A percentile compares a stretch with the other conserved stretches of the same genome.
phyloP scores from a whole-genome alignment of 2,329 filamentous ascomycete genomes.

The Arthrobotrys megalospora region DNA sequence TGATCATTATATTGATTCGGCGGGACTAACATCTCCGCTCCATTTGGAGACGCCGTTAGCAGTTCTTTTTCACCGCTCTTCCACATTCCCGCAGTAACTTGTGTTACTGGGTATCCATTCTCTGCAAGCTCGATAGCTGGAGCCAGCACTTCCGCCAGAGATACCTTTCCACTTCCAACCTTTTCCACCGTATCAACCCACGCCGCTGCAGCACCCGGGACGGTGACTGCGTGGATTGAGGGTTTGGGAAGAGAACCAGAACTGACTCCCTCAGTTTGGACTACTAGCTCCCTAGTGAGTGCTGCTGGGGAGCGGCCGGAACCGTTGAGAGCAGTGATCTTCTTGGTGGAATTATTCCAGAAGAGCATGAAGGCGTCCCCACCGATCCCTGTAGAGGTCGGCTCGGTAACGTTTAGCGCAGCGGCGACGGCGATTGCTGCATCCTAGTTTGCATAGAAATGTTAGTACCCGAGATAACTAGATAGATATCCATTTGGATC shows the following conservation, averaged over 20 bases:
- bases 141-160: conserved; percentile 80
- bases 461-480: background rate
- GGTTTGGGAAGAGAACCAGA: conserved; percentile 77
- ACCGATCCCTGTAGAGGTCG: conserved; percentile 91
- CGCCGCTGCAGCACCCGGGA: conserved; percentile 90
- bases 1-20: conserved; percentile 71
- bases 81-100: conserved; percentile 83
- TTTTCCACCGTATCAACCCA: conserved; percentile 91
- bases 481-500: too few species aligned
- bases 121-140: conserved; percentile 90
- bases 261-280: conserved; percentile 65
- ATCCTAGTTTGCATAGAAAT: conserved; percentile 73
- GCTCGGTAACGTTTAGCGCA: conserved; percentile 92
- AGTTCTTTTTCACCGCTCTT: conserved; percentile 75
- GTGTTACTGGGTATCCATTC: conserved; percentile 89
- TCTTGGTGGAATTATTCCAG: conserved; percentile 86
- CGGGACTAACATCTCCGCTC: conserved; percentile 81
- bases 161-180: conserved; percentile 89
- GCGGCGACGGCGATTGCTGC: conserved; percentile 96
- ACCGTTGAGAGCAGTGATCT: conserved; percentile 89
- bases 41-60: conserved; percentile 84
- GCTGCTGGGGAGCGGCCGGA: conserved; percentile 84
- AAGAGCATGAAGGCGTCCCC: conserved; percentile 97
- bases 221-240: conserved; percentile 85
- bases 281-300: conserved; percentile 79